phyloP scores from a whole-genome alignment of 2,329 filamentous ascomycete genomes.

The Calonectria ilicicola region DNA sequence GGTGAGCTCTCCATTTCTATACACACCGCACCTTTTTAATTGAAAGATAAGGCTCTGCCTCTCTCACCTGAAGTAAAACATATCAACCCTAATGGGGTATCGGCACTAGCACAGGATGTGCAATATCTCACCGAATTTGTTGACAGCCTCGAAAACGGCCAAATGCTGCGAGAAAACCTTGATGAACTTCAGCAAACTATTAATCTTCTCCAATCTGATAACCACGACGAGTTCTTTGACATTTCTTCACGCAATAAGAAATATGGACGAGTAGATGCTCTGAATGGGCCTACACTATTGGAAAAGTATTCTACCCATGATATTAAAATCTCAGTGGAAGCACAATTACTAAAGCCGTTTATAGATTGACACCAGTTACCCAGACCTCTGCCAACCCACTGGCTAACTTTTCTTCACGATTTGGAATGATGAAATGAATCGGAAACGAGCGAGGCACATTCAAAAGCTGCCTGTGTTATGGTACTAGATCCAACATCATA shows the following conservation, averaged over 20 bases:
- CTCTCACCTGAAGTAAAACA: conserved; percentile 82
- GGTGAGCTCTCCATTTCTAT: conserved; percentile 55
- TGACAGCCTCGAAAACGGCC: conserved; percentile 82
- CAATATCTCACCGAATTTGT: conserved; percentile 89
- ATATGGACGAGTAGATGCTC: conserved; percentile 90
- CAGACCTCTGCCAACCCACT: conserved; percentile 73
- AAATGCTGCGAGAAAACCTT: conserved; percentile 88
- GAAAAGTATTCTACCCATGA: conserved; percentile 76
- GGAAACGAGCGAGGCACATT: conserved; percentile 1
- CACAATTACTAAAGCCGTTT: conserved; percentile 37
- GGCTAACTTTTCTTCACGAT: conserved; percentile 79
- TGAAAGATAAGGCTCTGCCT: conserved; percentile 71
- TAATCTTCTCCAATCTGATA: conserved; percentile 86
- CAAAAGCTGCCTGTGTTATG: not conserved
- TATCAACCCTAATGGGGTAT: conserved; percentile 89
- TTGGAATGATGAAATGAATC: conserved; percentile 68
- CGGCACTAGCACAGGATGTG: conserved; percentile 85
- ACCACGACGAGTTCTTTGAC: conserved; percentile 97
- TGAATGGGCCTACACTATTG: conserved; percentile 89
- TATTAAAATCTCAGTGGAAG: not conserved
- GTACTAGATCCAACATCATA: conserved; percentile 5
- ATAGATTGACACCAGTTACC: conserved; percentile 73
- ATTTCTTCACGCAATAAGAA: conserved; percentile 90
- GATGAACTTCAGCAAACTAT: conserved; percentile 96
- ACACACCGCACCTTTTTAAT: conserved; percentile 26